phyloP scores from a whole-genome alignment of 768 basidiomycete species.

The Neoboletus magnificus region DNA sequence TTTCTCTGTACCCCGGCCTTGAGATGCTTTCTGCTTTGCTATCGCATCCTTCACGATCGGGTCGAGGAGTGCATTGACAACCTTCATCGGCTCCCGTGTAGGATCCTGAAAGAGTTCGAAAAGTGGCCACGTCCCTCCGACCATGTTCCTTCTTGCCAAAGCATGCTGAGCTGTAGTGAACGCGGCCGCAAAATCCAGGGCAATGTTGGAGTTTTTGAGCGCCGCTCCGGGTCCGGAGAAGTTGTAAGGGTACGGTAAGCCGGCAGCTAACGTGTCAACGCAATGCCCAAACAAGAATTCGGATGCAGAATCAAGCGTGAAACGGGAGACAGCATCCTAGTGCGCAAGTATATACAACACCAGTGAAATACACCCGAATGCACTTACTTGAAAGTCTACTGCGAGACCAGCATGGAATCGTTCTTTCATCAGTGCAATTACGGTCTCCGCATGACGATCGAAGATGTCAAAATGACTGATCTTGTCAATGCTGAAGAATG shows the following conservation, averaged over 20 bases:
- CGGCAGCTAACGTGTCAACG: slow-evolving; percentile 36
- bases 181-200: slow-evolving; percentile 32
- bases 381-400: slow-evolving; percentile 56
- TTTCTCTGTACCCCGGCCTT: background rate
- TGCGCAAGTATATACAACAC: background rate
- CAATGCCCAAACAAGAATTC: slow-evolving; percentile 50
- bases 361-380: background rate
- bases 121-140: slow-evolving; percentile 41
- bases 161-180: slow-evolving; percentile 34
- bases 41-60: slow-evolving; percentile 40
- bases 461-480: slow-evolving; percentile 64
- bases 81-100: slow-evolving; percentile 33
- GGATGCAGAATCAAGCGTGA: slow-evolving; percentile 52
- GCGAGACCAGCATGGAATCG: slow-evolving; percentile 47
- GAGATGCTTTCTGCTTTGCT: slow-evolving; percentile 16
- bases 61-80: slow-evolving; percentile 38
- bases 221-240: slow-evolving; percentile 5
- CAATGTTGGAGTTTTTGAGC: slow-evolving; percentile 9
- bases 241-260: slow-evolving; percentile 39
- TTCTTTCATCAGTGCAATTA: slow-evolving; percentile 41
- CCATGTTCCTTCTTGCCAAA: slow-evolving; percentile 25
- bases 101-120: slow-evolving; percentile 35
- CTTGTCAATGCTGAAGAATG: slow-evolving; percentile 63
- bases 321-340: slow-evolving; percentile 44
- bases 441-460: slow-evolving; percentile 49